phyloP scores from a whole-genome alignment of 1,284 basidiomycete genomes.

The Bjerkandera adusta region DNA sequence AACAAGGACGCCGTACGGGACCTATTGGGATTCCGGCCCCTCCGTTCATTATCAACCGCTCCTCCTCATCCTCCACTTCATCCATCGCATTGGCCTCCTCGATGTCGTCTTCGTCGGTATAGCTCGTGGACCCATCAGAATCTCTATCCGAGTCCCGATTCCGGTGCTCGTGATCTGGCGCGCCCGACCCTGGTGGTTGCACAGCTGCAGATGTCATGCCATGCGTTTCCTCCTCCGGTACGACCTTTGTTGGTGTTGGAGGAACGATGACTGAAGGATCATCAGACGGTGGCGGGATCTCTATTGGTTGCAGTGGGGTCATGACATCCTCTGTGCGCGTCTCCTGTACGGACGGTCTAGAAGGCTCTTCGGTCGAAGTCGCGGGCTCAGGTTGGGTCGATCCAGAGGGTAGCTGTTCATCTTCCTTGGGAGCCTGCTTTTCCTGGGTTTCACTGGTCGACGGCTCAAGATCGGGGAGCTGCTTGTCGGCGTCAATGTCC shows the following conservation, averaged over 20 bases:
- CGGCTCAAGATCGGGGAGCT: slow-evolving; percentile 13
- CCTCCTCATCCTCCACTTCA: slow-evolving; percentile 74
- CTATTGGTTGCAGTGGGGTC: slow-evolving; percentile 25
- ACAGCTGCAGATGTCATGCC: slow-evolving; percentile 69
- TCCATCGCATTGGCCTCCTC: slow-evolving; percentile 41
- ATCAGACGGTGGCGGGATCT: slow-evolving; percentile 24
- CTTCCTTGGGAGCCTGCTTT: slow-evolving; percentile 29
- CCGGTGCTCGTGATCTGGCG: slow-evolving; percentile 34
- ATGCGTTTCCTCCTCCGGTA: slow-evolving; percentile 53
- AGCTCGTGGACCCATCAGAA: slow-evolving; percentile 39
- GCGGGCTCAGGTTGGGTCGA: slow-evolving; percentile 17
- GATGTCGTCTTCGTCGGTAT: slow-evolving; percentile 47
- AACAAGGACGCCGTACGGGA: slow-evolving; percentile 46
- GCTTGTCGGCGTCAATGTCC: slow-evolving; percentile 24
- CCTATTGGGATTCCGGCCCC: slow-evolving; percentile 83
- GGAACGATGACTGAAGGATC: slow-evolving; percentile 45
- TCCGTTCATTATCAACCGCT: slow-evolving; percentile 74
- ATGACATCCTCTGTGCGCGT: slow-evolving; percentile 14
- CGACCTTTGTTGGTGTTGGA: slow-evolving; percentile 49
- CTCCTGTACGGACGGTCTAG: slow-evolving; percentile 16
- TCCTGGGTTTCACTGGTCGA: slow-evolving; percentile 27
- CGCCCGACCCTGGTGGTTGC: slow-evolving; percentile 63
- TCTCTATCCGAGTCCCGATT: slow-evolving; percentile 39
- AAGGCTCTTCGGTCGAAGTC: slow-evolving; percentile 9
- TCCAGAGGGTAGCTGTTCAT: slow-evolving; percentile 26